Percentiles rank a stretch among this genome's conserved stretches.
phyloP scores from a whole-genome alignment of 2,329 filamentous ascomycete species.

The Hymenoscyphus albidus region DNA sequence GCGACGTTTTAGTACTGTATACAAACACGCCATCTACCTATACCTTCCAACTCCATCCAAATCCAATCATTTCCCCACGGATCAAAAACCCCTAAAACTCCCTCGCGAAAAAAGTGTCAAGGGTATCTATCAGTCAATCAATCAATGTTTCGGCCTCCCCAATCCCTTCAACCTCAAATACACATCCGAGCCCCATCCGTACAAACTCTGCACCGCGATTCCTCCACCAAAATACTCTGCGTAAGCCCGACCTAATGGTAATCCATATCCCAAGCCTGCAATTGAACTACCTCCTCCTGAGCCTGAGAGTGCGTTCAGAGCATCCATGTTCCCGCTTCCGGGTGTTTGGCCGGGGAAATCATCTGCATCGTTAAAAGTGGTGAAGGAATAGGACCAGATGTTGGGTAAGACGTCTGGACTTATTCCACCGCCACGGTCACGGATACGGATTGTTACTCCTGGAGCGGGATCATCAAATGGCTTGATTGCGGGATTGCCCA shows the following conservation, averaged over 20 bases:
- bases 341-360: slow-evolving; percentile 40
- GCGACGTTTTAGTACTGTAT: no score
- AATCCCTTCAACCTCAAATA: slow-evolving; percentile 52
- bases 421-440: slow-evolving; percentile 93
- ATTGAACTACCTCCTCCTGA: slow-evolving; percentile 75
- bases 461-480: slow-evolving; percentile 64
- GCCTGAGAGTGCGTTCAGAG: slow-evolving; percentile 70
- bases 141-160: slow-evolving; percentile 19
- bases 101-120: background rate
- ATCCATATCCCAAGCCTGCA: slow-evolving; percentile 86
- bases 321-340: slow-evolving; percentile 53
- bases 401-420: slow-evolving; percentile 75
- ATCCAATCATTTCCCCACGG: no score
- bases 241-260: slow-evolving; percentile 87
- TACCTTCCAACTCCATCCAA: no score
- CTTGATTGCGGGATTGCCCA: slow-evolving; percentile 41
- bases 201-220: slow-evolving; percentile 90
- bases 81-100: background rate
- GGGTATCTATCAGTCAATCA: slow-evolving; percentile 1
- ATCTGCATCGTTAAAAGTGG: slow-evolving; percentile 74
- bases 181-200: slow-evolving; percentile 78
- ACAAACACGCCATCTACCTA: no score
- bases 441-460: slow-evolving; percentile 90
- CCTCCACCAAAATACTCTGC: slow-evolving; percentile 98
- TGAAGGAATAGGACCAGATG: slow-evolving; percentile 97